Evolutionary conservation across 345 rosid species (phyloP).

Genomic region (Salix suchowensis): DNA sequence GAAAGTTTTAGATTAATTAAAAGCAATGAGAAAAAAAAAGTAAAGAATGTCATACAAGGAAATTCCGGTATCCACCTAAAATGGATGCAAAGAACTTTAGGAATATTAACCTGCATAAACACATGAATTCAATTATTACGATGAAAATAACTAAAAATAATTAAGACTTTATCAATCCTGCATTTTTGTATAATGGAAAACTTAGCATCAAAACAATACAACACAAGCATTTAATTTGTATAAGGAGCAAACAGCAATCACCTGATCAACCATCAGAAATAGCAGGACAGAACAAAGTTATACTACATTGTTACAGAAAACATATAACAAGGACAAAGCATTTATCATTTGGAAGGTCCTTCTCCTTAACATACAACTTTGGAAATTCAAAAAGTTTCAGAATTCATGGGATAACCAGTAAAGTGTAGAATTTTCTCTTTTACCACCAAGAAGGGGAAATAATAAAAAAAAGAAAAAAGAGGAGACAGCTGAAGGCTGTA

Average conservation of each 20-base stretch:
- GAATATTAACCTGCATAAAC: conserved; percentile 78
- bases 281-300: not conserved
- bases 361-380: not conserved
- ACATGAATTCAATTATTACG: conserved; percentile 2
- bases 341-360: not conserved
- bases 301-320: not conserved
- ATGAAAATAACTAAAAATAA: not conserved
- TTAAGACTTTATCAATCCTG: not conserved
- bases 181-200: not conserved
- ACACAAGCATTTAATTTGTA: conserved; percentile 1
- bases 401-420: not conserved
- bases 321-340: not conserved
- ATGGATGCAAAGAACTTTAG: conserved; percentile 89
- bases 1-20: conserved; percentile 6
- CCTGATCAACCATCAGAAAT: not conserved
- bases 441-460: not conserved
- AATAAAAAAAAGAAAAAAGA: not conserved
- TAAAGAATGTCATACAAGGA: conserved; percentile 55
- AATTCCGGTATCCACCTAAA: conserved; percentile 97
- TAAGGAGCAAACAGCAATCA: conserved; percentile 3
- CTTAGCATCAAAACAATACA: not conserved
- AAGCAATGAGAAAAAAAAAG: conserved; percentile 10
- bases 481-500: not conserved
- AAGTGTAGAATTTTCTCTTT: not conserved
- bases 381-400: not conserved